Base-by-base conservation (phyloP, 805 yeast genomes). In the Candida nanaspora region DNA sequence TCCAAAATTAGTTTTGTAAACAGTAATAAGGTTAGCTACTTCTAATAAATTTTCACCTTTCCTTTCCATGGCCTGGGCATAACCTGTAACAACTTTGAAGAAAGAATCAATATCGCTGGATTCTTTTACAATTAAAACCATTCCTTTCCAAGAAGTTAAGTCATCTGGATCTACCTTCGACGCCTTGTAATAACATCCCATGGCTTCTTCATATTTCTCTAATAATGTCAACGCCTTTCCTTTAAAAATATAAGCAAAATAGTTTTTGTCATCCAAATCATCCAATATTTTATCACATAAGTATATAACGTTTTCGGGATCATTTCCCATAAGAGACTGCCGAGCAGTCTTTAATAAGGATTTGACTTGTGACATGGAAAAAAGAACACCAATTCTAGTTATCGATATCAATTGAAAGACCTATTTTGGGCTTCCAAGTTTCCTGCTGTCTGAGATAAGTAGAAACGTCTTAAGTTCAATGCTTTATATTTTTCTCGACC, bases 71-170 rank as follows among this genome's bases (percentile, higher is more conserved):
- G 69, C 48, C 22, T 66, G 60, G 20, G 77, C 63, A 44, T 72
- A 70, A 4, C 64, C 60, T 2, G 73, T 67, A 41, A 75, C 53
- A 6, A 74, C 65, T 0, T 57, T 50, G 50, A 82, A 80, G 56
- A 73, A 80, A 2, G 59, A 41, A 4, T 56, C 51, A 46, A 62
- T 65, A 40, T 75, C 70, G 3, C 65, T 55, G 8, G 50, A 48
- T 11, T 59, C 50, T 41, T 62, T 61, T 10, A 62, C 66, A 0
- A 77, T 57, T 37, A 75, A 71, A 43, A 78, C 61, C 44, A 81
- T 68, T 1, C 98, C 98, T 52, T 85, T 86, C 94, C 93, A 89
- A 0, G 88, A 94, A 21, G 74, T 57, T 2, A 78, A 47, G 38
- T 80, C 76, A 2, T 65, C 64, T 0, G 76, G 70, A 23, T 77